Conservation (phyloP, 2,329 filamentous ascomycete species). For the Aspergillus carbonarius region DNA sequence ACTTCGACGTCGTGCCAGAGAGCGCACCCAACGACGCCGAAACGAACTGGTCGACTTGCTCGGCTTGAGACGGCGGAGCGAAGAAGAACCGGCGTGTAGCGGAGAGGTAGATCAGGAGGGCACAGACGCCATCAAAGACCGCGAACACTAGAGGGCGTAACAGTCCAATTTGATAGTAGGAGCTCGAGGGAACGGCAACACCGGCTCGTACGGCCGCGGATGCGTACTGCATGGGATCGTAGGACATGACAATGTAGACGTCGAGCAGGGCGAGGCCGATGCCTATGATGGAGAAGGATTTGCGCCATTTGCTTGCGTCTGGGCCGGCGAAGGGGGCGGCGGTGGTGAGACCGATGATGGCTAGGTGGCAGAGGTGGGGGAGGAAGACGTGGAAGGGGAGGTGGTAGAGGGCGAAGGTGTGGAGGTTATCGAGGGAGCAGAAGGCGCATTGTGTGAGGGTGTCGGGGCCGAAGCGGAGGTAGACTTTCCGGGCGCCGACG, state of each 20-base stretch:
- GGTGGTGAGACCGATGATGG: slow-evolving; percentile 70
- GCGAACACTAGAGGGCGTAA: slow-evolving; percentile 66
- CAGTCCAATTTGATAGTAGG: slow-evolving; percentile 50
- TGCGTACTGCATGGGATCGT: slow-evolving; percentile 52
- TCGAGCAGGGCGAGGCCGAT: slow-evolving; percentile 63
- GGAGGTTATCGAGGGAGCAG: slow-evolving; percentile 69
- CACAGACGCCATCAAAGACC: slow-evolving; percentile 62
- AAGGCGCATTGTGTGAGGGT: slow-evolving; percentile 76
- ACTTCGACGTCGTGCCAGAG: slow-evolving; percentile 61
- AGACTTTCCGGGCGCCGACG: slow-evolving; percentile 72
- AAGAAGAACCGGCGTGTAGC: slow-evolving; percentile 78
- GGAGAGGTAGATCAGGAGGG: slow-evolving; percentile 68
- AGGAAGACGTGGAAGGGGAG: slow-evolving; percentile 66
- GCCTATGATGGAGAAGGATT: slow-evolving; percentile 64
- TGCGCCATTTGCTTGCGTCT: slow-evolving; percentile 68
- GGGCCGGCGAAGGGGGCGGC: slow-evolving; percentile 64
- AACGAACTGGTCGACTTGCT: slow-evolving; percentile 62
- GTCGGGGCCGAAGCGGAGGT: slow-evolving; percentile 77
- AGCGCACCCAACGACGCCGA: slow-evolving; percentile 54
- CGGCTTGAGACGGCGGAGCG: slow-evolving; percentile 58
- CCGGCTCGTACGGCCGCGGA: slow-evolving; percentile 64
- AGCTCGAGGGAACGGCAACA: slow-evolving; percentile 58
- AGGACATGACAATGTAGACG: slow-evolving; percentile 63
- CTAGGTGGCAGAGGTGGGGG: slow-evolving; percentile 78
- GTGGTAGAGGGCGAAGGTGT: slow-evolving; percentile 76